phyloP scores from a whole-genome alignment of 352 stramenopile genomes.

The Globisporangium alternatum region DNA sequence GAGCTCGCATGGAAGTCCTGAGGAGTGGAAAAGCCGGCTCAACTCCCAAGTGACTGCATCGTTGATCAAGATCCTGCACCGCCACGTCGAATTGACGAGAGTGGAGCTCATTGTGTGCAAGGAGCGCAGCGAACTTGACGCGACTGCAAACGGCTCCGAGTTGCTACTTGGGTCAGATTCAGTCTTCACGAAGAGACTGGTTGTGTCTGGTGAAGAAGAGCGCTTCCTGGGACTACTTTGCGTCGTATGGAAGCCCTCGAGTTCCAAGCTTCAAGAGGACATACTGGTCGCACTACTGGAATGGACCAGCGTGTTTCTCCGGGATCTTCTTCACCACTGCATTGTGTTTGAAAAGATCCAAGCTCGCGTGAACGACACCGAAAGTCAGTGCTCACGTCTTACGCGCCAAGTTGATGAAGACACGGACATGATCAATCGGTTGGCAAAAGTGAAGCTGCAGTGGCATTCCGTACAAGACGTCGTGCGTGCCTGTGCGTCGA shows the following conservation, averaged over 20 bases:
- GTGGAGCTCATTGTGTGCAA: constrained; percentile 4
- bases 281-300: constrained; percentile 1
- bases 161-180: background rate
- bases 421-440: background rate
- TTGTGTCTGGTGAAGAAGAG: background rate
- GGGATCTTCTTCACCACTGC: constrained; percentile 4
- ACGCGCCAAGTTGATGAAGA: background rate
- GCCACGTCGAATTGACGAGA: background rate
- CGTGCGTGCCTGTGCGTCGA: background rate
- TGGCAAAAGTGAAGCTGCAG: background rate
- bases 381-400: background rate
- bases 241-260: background rate
- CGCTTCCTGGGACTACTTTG: background rate
- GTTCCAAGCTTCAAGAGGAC: background rate
- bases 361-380: background rate
- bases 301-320: constrained; percentile 8
- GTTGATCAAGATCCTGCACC: background rate
- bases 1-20: background rate
- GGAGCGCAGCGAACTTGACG: background rate
- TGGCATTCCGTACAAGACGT: background rate
- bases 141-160: background rate
- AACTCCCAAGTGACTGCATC: background rate
- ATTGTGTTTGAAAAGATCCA: background rate
- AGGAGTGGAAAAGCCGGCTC: background rate
- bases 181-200: background rate